Evolutionary conservation across 2,329 filamentous ascomycete species (phyloP).

Genomic region (Curvularia lunata): DNA sequence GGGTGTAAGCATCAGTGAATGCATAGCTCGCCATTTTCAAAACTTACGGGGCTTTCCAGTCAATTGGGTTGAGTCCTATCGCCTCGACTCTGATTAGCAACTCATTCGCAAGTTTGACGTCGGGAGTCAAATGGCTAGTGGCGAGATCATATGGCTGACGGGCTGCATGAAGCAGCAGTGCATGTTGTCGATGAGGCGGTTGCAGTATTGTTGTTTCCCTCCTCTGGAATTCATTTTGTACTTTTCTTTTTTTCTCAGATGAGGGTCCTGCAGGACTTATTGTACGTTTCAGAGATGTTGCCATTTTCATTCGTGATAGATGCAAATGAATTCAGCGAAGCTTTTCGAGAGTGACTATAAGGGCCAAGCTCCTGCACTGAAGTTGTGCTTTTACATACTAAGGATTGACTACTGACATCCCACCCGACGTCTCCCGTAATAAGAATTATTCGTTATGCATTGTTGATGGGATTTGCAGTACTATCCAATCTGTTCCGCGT

Average conservation of each 20-base stretch:
- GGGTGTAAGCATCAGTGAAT: neutral
- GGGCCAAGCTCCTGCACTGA: neutral
- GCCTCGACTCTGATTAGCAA: conserved; percentile 67
- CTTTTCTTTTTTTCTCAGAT: conserved; percentile 13
- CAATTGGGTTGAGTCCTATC: conserved; percentile 77
- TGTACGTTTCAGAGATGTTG: conserved; percentile 24
- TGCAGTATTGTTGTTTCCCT: neutral
- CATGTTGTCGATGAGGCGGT: conserved; percentile 50
- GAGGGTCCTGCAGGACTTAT: conserved; percentile 16
- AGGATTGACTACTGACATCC: neutral
- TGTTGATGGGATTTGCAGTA: neutral
- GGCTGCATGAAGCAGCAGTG: conserved; percentile 58
- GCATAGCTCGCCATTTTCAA: neutral
- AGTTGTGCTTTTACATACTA: neutral
- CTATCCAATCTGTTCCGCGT: neutral
- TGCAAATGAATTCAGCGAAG: neutral
- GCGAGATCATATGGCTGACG: conserved; percentile 59
- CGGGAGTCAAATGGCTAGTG: conserved; percentile 56
- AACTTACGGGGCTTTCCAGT: conserved; percentile 74
- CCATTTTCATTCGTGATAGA: conserved; percentile 7
- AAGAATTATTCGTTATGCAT: neutral
- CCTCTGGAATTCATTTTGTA: conserved; percentile 18
- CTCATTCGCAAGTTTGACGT: conserved; percentile 56
- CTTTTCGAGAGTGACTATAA: neutral
- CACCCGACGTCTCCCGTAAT: neutral